phyloP scores from a whole-genome alignment of 805 yeast species.

The Myxozyma udenii region DNA sequence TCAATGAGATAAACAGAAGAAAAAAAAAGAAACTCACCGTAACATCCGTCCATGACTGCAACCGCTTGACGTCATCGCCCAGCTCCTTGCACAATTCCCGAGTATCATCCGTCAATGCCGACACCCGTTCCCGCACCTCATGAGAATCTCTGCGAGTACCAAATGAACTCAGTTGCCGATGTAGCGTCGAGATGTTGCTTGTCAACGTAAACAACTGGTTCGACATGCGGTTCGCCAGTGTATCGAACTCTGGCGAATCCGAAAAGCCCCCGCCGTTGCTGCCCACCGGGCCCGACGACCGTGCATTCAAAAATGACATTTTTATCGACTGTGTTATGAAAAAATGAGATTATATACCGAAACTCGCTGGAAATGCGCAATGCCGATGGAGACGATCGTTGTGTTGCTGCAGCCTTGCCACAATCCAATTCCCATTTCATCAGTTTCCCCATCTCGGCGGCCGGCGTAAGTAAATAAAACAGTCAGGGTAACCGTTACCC shows the following conservation, averaged over 20 bases:
- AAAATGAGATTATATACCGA: too few relatives aligned
- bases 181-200: conserved; percentile 50
- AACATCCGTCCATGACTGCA: conserved; percentile 44
- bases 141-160: conserved; percentile 36
- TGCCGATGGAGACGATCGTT: too few relatives aligned
- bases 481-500: too few relatives aligned
- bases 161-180: conserved; percentile 43
- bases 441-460: too few relatives aligned
- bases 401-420: too few relatives aligned
- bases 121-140: conserved; percentile 43
- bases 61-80: conserved; percentile 45
- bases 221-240: conserved; percentile 45
- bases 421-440: too few relatives aligned
- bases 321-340: background rate
- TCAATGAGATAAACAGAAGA: background rate
- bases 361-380: too few relatives aligned
- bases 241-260: conserved; percentile 52
- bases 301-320: conserved; percentile 28
- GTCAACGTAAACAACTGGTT: conserved; percentile 52
- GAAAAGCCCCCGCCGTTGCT: conserved; percentile 25
- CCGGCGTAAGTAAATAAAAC: too few relatives aligned
- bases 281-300: conserved; percentile 21
- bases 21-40: conserved; percentile 16
- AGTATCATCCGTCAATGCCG: conserved; percentile 51
- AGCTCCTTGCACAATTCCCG: conserved; percentile 48